Percentiles rank a stretch among this genome's conserved stretches.
Conservation (phyloP, 139 green algal species). For the Chlorella sp. region DNA sequence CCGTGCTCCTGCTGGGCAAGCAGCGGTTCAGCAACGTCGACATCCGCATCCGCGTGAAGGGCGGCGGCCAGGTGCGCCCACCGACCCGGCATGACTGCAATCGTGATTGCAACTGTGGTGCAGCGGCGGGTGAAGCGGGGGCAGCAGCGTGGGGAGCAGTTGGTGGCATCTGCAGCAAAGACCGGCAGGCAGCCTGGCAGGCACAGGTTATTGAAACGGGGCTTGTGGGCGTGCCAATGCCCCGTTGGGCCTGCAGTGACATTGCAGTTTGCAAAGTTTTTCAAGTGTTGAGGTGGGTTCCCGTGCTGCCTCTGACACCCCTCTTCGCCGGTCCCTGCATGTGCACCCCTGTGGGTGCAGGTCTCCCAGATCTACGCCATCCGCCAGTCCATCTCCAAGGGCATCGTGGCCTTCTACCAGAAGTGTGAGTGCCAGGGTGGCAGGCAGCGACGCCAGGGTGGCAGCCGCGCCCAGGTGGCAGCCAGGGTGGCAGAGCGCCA, state of each 20-base stretch:
- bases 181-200: no score
- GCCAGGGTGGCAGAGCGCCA: not conserved
- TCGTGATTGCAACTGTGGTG: no score
- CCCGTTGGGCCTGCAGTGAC: no score
- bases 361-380: conserved; percentile 96
- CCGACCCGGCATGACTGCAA: not conserved
- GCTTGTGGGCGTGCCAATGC: no score
- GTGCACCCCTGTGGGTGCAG: not conserved
- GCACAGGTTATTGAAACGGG: no score
- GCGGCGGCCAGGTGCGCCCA: conserved; percentile 89
- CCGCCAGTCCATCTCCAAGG: conserved; percentile 98
- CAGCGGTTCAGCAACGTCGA: conserved; percentile 93
- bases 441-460: not conserved
- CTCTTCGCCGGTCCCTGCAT: not conserved
- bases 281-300: not conserved
- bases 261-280: no score
- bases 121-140: no score
- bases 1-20: conserved; percentile 94
- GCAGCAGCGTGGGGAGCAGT: no score
- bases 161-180: no score
- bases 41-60: conserved; percentile 97
- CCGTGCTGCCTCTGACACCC: not conserved
- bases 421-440: conserved; percentile 88
- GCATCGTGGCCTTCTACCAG: conserved; percentile 98
- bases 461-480: no score